Evolutionary conservation across 2,329 filamentous ascomycete species (phyloP).

Genomic region (Huntiella abstrusa): DNA sequence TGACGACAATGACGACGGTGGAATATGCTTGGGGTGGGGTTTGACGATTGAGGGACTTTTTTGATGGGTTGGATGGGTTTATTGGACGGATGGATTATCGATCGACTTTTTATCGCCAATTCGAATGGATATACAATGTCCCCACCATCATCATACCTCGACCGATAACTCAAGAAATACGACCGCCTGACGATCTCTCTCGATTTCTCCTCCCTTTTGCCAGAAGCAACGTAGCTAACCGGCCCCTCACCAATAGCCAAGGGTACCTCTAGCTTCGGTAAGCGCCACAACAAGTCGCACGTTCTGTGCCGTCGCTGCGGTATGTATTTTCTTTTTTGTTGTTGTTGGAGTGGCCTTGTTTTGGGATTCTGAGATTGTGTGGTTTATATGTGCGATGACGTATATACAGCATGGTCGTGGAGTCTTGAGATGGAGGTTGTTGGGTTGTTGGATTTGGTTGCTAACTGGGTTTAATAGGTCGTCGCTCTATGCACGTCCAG

Average conservation of each 20-base stretch:
- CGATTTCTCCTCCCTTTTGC: not conserved
- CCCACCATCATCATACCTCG: constrained; percentile 1
- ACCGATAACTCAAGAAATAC: constrained; percentile 4
- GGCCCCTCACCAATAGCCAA: constrained; percentile 24
- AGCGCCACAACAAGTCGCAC: constrained; percentile 94
- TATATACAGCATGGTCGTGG: not conserved
- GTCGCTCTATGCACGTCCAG: constrained; percentile 96
- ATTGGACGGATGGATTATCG: no score
- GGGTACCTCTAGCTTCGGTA: constrained; percentile 39
- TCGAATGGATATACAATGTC: no score
- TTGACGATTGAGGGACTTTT: no score
- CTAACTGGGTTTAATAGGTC: constrained; percentile 35
- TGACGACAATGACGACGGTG: no score
- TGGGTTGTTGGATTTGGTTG: not conserved
- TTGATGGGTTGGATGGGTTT: not conserved
- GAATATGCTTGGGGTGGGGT: no score
- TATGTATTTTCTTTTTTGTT: constrained; percentile 32
- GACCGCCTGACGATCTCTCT: not conserved
- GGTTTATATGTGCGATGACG: not conserved
- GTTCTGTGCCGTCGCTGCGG: constrained; percentile 96
- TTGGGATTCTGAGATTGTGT: constrained; percentile 7
- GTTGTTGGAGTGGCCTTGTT: not conserved
- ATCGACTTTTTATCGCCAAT: no score
- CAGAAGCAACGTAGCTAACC: constrained; percentile 5
- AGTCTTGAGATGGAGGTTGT: no score